These are phyloP conservation scores for Priceomyces melissophilus DNA, from an alignment of 805 yeast genomes.

Conservation along the genomic window DNA sequence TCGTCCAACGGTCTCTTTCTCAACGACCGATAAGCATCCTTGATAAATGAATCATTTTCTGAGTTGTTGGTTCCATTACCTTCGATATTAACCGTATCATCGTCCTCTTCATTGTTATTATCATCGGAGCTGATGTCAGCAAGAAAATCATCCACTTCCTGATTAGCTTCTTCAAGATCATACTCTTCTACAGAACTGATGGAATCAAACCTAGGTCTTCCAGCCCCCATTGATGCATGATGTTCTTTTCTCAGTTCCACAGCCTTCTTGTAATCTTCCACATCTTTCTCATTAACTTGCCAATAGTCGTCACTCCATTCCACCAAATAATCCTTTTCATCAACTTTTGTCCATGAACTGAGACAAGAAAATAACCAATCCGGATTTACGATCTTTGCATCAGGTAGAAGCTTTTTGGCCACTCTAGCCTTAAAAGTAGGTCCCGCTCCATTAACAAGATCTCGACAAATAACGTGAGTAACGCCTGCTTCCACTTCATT, in stretches of 20 bases:
- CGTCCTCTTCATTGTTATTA: conserved; percentile 4
- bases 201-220: conserved; percentile 32
- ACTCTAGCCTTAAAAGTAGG: conserved; percentile 78
- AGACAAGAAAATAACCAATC: conserved; percentile 91
- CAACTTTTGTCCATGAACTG: conserved; percentile 69
- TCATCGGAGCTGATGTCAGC: conserved; percentile 35
- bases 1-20: conserved; percentile 15
- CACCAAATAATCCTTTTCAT: conserved; percentile 57
- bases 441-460: conserved; percentile 47
- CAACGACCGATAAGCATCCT: conserved; percentile 17
- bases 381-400: conserved; percentile 77
- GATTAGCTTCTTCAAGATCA: conserved; percentile 40
- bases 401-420: conserved; percentile 61
- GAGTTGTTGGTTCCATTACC: neutral
- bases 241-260: conserved; percentile 19
- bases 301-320: conserved; percentile 46
- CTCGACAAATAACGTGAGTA: conserved; percentile 85
- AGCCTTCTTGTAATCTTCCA: conserved; percentile 38
- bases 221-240: conserved; percentile 9
- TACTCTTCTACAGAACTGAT: conserved; percentile 31
- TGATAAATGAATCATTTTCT: conserved; percentile 23
- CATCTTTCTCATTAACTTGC: conserved; percentile 43
- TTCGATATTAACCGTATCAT: conserved; percentile 1
- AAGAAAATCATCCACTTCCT: conserved; percentile 46
- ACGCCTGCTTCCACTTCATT: conserved; percentile 67